These are phyloP conservation scores for Chimonanthus praecox DNA, from an alignment of 164 flowering plant genomes.

Conservation along the genomic window DNA sequence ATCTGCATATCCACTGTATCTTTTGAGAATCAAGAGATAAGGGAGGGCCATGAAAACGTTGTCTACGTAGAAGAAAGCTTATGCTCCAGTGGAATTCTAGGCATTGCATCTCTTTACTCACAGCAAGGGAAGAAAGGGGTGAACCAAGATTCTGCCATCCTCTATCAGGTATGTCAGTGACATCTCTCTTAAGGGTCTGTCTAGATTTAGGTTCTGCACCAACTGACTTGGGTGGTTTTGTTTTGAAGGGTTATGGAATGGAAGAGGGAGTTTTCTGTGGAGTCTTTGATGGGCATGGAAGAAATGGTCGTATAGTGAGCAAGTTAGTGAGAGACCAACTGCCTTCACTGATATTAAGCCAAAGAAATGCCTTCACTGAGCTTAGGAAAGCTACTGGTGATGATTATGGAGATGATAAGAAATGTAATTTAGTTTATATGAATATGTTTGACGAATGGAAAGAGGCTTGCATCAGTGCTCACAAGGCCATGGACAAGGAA, in stretches of 20 bases:
- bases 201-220: neutral
- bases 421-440: conserved; percentile 8
- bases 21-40: conserved; percentile 36
- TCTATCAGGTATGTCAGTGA: conserved; percentile 45
- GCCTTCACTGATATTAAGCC: conserved; percentile 29
- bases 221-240: neutral
- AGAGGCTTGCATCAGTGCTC: conserved; percentile 51
- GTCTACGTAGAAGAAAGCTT: conserved; percentile 19
- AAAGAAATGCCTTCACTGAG: conserved; percentile 25
- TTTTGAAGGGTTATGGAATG: conserved; percentile 52
- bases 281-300: conserved; percentile 91
- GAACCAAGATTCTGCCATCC: conserved; percentile 72
- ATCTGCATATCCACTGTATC: conserved; percentile 54
- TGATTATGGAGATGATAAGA: conserved; percentile 4
- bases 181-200: conserved; percentile 1
- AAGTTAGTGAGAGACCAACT: conserved; percentile 46
- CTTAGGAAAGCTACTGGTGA: neutral
- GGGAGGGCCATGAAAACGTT: conserved; percentile 30
- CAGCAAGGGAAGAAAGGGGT: conserved; percentile 59
- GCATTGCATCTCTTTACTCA: conserved; percentile 45
- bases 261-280: conserved; percentile 59
- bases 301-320: conserved; percentile 73
- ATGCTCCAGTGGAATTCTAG: conserved; percentile 11
- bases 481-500: conserved; percentile 79
- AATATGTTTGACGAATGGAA: conserved; percentile 40